Conservation (phyloP, 352 stramenopile species). For the Blastocystis sp. region DNA sequence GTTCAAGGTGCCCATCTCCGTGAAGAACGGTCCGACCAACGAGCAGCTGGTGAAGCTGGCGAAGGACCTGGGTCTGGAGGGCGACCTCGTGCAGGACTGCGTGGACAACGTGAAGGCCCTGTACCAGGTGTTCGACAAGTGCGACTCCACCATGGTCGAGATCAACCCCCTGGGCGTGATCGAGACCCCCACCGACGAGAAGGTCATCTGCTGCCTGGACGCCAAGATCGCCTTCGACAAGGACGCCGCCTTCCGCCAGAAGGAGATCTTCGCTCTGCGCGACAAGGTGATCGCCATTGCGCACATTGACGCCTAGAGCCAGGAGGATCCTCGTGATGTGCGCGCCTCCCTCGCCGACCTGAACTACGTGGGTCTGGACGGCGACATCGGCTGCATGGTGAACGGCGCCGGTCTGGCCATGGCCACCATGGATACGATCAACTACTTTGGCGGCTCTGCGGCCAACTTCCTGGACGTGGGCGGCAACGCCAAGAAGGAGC, state of each 20-base stretch:
- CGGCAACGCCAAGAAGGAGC: conserved; percentile 85
- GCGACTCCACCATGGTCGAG: conserved; percentile 86
- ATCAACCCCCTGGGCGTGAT: conserved; percentile 94
- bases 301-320: conserved; percentile 71
- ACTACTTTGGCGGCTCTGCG: conserved; percentile 89
- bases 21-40: conserved; percentile 83
- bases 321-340: conserved; percentile 91
- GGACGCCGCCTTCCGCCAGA: conserved; percentile 93
- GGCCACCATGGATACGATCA: conserved; percentile 99
- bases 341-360: conserved; percentile 88
- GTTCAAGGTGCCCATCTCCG: conserved; percentile 88
- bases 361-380: conserved; percentile 98
- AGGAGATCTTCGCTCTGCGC: conserved; percentile 84
- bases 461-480: conserved; percentile 99
- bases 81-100: conserved; percentile 70
- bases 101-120: conserved; percentile 76
- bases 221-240: conserved; percentile 99
- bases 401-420: conserved; percentile 97
- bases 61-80: conserved; percentile 76
- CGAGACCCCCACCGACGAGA: conserved; percentile 76
- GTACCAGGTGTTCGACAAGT: conserved; percentile 91
- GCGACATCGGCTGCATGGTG: conserved; percentile 98
- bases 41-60: conserved; percentile 79
- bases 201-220: conserved; percentile 88
- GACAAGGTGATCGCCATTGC: conserved; percentile 74